Conservation (phyloP, 768 basidiomycete genomes). For the Tephrocybe sp. region DNA sequence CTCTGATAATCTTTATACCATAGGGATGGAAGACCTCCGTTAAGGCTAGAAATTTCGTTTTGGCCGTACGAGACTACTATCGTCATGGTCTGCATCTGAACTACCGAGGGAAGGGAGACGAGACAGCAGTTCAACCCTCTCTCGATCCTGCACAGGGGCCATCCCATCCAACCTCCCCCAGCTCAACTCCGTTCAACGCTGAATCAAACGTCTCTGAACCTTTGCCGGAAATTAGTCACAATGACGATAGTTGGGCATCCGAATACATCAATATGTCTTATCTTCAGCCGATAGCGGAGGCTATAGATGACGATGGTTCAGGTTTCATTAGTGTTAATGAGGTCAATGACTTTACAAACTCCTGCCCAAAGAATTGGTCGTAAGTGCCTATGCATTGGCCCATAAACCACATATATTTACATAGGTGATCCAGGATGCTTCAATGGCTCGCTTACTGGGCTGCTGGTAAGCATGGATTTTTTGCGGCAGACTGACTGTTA, state of each 20-base stretch:
- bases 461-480: background rate
- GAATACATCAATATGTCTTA: background rate
- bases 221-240: background rate
- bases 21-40: background rate
- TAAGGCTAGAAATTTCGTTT: background rate
- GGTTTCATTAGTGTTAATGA: background rate
- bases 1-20: background rate
- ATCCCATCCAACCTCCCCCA: background rate
- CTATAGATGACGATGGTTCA: background rate
- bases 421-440: background rate
- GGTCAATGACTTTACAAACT: background rate
- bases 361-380: background rate
- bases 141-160: background rate
- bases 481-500: background rate
- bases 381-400: background rate
- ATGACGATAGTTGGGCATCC: background rate
- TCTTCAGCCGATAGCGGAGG: background rate
- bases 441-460: conserved; percentile 3
- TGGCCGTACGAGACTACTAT: background rate
- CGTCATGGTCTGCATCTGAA: background rate
- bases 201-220: background rate
- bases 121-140: background rate
- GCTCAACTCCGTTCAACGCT: background rate
- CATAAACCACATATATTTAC: background rate
- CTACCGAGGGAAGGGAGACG: background rate